Conservation (phyloP, 78 protist species). For the Tieghemostelium lacteum region DNA sequence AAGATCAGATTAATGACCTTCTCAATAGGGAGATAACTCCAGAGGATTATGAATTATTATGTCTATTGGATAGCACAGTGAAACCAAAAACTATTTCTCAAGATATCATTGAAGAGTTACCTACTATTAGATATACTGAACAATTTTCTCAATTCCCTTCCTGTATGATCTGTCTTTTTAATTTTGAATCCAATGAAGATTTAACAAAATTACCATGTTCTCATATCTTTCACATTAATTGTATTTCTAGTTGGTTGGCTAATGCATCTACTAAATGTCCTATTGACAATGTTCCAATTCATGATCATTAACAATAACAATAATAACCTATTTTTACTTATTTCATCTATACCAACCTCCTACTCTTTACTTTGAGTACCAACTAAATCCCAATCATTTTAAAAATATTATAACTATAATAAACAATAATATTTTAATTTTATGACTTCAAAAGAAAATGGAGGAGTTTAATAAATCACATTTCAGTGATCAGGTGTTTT, state of each 20-base stretch:
- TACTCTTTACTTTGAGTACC: no score
- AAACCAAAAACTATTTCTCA: conserved; percentile 43
- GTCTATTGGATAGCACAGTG: conserved; percentile 39
- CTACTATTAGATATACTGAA: neutral
- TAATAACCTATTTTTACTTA: no score
- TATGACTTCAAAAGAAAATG: no score
- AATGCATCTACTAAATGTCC: conserved; percentile 57
- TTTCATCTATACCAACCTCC: no score
- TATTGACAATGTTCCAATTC: conserved; percentile 41
- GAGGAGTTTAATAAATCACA: no score
- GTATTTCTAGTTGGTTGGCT: conserved; percentile 71
- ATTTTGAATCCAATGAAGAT: conserved; percentile 20
- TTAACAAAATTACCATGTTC: conserved; percentile 46
- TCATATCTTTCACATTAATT: conserved; percentile 65
- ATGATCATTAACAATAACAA: no score
- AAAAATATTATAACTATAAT: no score
- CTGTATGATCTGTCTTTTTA: conserved; percentile 61
- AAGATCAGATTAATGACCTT: conserved; percentile 63
- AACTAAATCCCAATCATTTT: no score
- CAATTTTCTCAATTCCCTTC: neutral
- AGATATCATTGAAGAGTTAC: neutral
- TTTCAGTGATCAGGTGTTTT: no score
- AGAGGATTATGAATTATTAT: conserved; percentile 74
- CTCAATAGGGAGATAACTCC: conserved; percentile 79
- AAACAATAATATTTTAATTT: no score